A percentile compares a stretch with the other conserved stretches of the same genome.
Conservation (phyloP, 2,329 filamentous ascomycete genomes). For the Colletotrichum sublineola region DNA sequence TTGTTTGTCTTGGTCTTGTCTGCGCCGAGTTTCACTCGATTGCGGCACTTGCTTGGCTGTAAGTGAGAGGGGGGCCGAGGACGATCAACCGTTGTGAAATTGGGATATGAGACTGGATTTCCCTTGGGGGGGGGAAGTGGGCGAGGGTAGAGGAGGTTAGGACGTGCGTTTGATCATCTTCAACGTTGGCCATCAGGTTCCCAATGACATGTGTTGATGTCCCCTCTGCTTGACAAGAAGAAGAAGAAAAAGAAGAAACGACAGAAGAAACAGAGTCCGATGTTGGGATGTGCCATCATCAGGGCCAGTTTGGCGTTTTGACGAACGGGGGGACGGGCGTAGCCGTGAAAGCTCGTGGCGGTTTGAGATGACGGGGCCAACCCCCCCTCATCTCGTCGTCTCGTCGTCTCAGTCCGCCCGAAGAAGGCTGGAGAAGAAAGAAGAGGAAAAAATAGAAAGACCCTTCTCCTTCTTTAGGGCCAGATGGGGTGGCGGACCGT, state of each 20-base stretch:
- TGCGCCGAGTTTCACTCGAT: conserved; percentile 13
- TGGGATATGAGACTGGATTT: neutral
- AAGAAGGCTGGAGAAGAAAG: too few relatives aligned
- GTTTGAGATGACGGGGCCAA: too few relatives aligned
- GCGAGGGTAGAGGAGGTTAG: too few relatives aligned
- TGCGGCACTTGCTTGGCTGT: neutral
- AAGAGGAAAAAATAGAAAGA: too few relatives aligned
- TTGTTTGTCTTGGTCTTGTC: neutral
- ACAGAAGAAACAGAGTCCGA: neutral
- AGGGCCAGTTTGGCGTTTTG: neutral
- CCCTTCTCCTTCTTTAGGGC: too few relatives aligned
- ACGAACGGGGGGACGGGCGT: neutral
- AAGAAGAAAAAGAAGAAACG: neutral
- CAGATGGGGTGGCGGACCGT: too few relatives aligned
- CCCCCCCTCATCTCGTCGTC: too few relatives aligned
- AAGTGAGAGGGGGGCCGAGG: neutral
- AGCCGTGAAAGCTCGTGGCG: too few relatives aligned
- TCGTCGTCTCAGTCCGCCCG: too few relatives aligned
- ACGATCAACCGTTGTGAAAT: neutral
- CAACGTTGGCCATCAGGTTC: neutral
- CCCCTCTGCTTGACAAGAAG: neutral
- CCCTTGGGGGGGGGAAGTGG: too few relatives aligned
- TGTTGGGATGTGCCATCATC: neutral
- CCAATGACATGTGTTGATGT: neutral
- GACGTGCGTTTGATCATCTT: neutral